Evolutionary conservation across 2,329 filamentous ascomycete genomes (phyloP).

Genomic region (Cercospora beticola): DNA sequence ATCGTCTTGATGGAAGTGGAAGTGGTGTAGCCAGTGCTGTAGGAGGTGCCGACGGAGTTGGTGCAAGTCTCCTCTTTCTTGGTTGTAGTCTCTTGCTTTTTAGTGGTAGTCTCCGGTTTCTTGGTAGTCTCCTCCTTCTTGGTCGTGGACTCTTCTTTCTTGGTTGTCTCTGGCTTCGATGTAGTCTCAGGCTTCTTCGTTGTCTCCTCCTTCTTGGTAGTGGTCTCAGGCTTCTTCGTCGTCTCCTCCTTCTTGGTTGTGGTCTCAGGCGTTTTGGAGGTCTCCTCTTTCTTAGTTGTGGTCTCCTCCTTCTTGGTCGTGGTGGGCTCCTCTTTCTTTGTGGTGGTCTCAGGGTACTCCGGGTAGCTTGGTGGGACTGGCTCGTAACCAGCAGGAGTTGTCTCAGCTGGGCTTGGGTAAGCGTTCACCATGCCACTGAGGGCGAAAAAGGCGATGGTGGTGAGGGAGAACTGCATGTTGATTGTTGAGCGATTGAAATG

Average conservation of each 20-base stretch:
- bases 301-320: background rate
- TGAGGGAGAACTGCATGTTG: conserved; percentile 24
- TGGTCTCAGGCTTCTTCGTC: background rate
- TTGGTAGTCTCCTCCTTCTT: background rate
- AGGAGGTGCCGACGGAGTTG: conserved; percentile 12
- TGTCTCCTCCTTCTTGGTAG: background rate
- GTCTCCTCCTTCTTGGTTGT: background rate
- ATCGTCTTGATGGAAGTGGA: conserved; percentile 13
- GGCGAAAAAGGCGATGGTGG: conserved; percentile 21
- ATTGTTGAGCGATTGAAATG: conserved; percentile 15
- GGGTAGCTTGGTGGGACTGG: background rate
- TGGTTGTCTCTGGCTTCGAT: background rate
- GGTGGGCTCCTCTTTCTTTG: background rate
- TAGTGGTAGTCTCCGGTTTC: background rate
- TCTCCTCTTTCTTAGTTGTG: background rate
- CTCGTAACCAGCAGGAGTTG: conserved; percentile 14
- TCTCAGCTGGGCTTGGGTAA: conserved; percentile 16
- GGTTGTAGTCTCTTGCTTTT: background rate
- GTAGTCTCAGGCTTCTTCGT: background rate
- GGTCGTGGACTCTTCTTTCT: background rate
- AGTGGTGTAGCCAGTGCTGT: conserved; percentile 14
- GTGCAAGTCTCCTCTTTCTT: conserved; percentile 14
- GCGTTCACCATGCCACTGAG: conserved; percentile 23
- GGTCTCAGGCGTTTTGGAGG: background rate
- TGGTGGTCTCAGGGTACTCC: background rate